phyloP scores from a whole-genome alignment of 176 grass and related monocot species.

The Dactylis glomerata region DNA sequence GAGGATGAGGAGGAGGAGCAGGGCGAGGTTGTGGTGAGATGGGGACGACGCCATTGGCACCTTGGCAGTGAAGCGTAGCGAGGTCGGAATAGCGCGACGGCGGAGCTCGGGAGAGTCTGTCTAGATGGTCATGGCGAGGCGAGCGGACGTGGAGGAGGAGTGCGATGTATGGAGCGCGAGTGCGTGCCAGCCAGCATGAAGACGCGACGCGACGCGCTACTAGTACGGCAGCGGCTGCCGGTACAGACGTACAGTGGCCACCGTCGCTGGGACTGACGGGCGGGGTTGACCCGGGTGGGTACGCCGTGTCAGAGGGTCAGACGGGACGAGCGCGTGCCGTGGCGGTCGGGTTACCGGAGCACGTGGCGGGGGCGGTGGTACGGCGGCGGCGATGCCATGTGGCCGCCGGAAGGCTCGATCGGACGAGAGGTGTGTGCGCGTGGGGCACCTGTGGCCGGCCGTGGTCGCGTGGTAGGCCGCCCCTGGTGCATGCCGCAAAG shows the following conservation, averaged over 20 bases:
- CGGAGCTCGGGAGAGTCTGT: not conserved
- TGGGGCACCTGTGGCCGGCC: not conserved
- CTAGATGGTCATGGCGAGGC: not conserved
- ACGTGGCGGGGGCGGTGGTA: not conserved
- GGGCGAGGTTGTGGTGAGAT: not conserved
- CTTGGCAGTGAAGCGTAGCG: not conserved
- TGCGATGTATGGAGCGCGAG: not conserved
- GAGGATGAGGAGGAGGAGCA: slow-evolving; percentile 10
- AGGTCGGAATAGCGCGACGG: not conserved
- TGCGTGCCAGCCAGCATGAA: slow-evolving; percentile 42
- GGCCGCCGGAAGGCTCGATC: not conserved
- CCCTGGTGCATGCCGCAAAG: not conserved
- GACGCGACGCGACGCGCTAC: not conserved
- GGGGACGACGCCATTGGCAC: not conserved
- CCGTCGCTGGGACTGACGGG: not conserved
- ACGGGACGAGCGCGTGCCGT: not conserved
- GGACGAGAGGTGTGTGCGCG: not conserved
- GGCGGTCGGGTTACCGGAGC: not conserved
- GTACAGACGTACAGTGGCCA: not conserved
- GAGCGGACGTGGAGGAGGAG: slow-evolving; percentile 20
- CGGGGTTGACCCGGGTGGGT: not conserved
- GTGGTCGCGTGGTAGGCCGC: not conserved
- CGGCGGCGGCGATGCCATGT: not conserved
- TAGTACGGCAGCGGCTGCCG: not conserved
- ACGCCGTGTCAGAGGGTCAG: not conserved